phyloP scores from a whole-genome alignment of 169 alveolate species.

The Plasmodium ovale region DNA sequence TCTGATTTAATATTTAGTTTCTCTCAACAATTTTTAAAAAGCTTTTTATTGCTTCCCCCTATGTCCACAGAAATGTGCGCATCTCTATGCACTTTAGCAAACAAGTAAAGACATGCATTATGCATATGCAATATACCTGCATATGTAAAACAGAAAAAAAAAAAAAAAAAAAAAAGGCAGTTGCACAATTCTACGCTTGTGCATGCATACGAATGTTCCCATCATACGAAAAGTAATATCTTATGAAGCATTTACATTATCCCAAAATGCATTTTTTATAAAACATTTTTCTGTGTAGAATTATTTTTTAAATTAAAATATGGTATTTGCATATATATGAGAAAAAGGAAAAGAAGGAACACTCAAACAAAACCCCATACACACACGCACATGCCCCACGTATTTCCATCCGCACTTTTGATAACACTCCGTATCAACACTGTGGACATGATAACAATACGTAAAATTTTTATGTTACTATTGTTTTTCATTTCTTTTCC shows the following conservation, averaged over 20 bases:
- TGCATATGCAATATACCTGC: no score
- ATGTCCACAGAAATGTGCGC: conserved; percentile 4
- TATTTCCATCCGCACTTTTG: neutral
- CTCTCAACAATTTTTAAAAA: conserved; percentile 10
- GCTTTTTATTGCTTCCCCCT: conserved; percentile 1
- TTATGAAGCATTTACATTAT: neutral
- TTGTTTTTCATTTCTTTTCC: conserved; percentile 4
- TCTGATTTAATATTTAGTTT: conserved; percentile 44
- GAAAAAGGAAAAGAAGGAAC: neutral
- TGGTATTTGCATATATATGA: conserved; percentile 3
- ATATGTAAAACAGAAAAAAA: no score
- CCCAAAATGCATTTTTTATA: conserved; percentile 14
- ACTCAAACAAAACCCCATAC: neutral
- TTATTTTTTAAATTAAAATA: conserved; percentile 28
- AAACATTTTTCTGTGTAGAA: conserved; percentile 18
- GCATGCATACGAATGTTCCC: neutral
- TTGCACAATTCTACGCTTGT: neutral
- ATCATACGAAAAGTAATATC: neutral
- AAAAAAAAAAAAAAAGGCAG: neutral
- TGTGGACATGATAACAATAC: neutral
- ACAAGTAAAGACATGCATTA: neutral
- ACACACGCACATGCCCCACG: no score
- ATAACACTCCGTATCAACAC: neutral
- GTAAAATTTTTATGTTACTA: neutral
- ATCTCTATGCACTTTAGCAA: neutral